Base-by-base conservation (phyloP, 2,329 filamentous ascomycete species). In the Fusarium redolens region DNA sequence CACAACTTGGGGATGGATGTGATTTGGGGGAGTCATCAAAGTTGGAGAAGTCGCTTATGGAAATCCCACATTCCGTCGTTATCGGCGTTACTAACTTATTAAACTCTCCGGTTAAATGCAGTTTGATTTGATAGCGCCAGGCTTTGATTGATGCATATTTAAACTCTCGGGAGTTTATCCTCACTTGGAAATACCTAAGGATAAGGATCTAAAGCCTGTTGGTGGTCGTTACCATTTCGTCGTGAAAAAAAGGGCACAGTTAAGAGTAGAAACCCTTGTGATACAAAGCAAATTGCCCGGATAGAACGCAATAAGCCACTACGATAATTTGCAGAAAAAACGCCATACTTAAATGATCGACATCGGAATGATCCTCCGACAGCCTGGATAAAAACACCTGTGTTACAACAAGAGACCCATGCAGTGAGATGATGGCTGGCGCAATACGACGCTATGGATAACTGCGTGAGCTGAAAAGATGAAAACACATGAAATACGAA, bases 101-200 rank as follows among this genome's bases (percentile, higher is more conserved):
- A 11, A 47, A 65, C 22, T 61, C 30, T 28, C 65, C 65, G 66
- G 66, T 64, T 69, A 69, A 69, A 69, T 69, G 40, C 59, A 64
- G 31, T 22, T n/a, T 18, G 9, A 9, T 43, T 30, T 14, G 5
- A 54, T 41, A 69, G 52, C 35, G 59, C 41, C 31, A 35, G 31
- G 10, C 33, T 51, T 50, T 66, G 61, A 41, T 57, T 38, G 65
- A n/a, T 44, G 44, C 41, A 43, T 38, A 20, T 69, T 64, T 38
- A 58, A 65, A 30, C 40, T 61, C 44, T 59, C 65, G 65, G 66
- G 37, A 65, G 59, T 58, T 52, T 65, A 35, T 54, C 65, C 66
- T 48, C 54, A 71, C 60, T 22, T 71, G 62, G 71, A 55, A 64
- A 57, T 71, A 52, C 15, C 7, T 48, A 13, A 20, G 33, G 12